A percentile compares a stretch with the other conserved stretches of the same genome.
Evolutionary conservation across 2,329 filamentous ascomycete species (phyloP).

Genomic region (Xylariales sp.): DNA sequence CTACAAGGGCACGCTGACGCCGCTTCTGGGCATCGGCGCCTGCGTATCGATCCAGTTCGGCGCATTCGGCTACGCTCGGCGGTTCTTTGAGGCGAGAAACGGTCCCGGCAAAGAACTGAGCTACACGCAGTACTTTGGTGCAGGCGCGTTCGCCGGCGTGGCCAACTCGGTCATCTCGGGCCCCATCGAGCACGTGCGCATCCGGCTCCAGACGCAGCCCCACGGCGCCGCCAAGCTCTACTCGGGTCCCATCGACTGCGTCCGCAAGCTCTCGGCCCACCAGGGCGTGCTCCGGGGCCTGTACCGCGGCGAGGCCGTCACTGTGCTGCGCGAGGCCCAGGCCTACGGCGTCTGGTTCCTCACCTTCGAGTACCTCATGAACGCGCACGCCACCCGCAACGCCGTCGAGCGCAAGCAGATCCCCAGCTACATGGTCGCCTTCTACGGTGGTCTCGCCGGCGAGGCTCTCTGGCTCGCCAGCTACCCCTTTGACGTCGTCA

Average conservation of each 20-base stretch:
- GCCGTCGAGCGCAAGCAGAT: constrained; percentile 70
- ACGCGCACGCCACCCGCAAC: constrained; percentile 77
- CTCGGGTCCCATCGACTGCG: constrained; percentile 81
- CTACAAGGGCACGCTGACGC: constrained; percentile 94
- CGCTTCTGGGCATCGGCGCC: constrained; percentile 90
- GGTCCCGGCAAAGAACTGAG: constrained; percentile 53
- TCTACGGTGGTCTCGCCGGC: constrained; percentile 89
- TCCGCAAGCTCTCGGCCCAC: constrained; percentile 69
- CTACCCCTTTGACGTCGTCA: constrained; percentile 95
- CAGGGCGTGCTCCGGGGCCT: constrained; percentile 68
- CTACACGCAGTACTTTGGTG: constrained; percentile 83
- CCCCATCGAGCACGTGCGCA: constrained; percentile 95
- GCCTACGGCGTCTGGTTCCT: constrained; percentile 97
- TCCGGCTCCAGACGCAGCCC: constrained; percentile 92
- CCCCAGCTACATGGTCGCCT: constrained; percentile 77
- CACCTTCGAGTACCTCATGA: constrained; percentile 95
- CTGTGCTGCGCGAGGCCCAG: constrained; percentile 81
- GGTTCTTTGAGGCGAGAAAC: constrained; percentile 78
- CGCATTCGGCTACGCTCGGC: constrained; percentile 88
- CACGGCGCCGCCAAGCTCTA: constrained; percentile 80
- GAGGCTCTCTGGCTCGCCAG: constrained; percentile 90
- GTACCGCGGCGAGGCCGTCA: constrained; percentile 85
- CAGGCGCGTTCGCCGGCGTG: constrained; percentile 88
- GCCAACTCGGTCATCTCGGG: constrained; percentile 84
- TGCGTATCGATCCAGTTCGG: constrained; percentile 99